Base-by-base conservation (phyloP, 140 eudicot genomes). In the Flaveria floridana region DNA sequence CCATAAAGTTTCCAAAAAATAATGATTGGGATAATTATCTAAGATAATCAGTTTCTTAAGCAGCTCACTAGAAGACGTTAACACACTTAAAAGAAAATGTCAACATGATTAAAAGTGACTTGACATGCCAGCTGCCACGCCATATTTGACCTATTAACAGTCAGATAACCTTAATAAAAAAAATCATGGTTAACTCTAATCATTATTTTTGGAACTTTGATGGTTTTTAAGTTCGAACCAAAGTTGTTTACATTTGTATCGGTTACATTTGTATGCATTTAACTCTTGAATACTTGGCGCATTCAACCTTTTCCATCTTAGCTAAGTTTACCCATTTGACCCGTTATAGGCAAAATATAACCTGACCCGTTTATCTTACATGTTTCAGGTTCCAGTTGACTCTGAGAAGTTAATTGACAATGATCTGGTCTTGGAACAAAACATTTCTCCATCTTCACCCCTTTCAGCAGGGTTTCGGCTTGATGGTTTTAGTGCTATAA, bases 381-480 rank as follows among this genome's bases (percentile, higher is more conserved):
- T 26, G 61, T 79, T 73, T 66, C 85, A 92, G 97, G 87, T 89
- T 63, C 96, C 89, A 11, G 56, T 86, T 57, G 97, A 92, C 79
- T 87, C 86, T 6, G 96, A 92, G 81, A 89, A 89, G 75, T 83
- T 89, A 68, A 73, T 82, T 11, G 86, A 84, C 57, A 89, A 82
- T 76, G 95, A 89, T 79, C 86, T 89, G 56, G 86, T 86, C 28
- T 70, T 89, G 75, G 97, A 92, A 75, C 96, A 87, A 64, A 84
- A 34, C 64, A 62, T 89, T 53, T 76, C 88, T 68, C 92, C 95
- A 47, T 86, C 85, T 85, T 89, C 97, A 66, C 95, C 97, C 5
- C 23, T 73, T 76, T 72, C 86, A 51, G 90, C 97, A 63, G 97
- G 97, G 47, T 92, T 92, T 58, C 95, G 96, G 62, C 80, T 92